phyloP scores from a whole-genome alignment of 495 filamentous ascomycete species.

The Letharia columbiana region DNA sequence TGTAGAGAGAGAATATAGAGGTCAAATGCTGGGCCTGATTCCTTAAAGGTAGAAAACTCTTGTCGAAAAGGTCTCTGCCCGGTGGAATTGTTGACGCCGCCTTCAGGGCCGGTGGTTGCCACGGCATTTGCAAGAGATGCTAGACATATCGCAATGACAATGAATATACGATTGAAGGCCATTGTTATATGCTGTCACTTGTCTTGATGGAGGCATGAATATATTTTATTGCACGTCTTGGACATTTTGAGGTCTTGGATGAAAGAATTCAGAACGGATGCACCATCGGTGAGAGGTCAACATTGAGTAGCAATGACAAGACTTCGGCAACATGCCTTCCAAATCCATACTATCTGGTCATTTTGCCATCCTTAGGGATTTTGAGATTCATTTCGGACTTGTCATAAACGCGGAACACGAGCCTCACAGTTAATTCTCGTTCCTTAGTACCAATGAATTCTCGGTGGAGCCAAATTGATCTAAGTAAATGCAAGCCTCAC shows the following conservation, averaged over 20 bases:
- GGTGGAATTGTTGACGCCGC: slow-evolving; percentile 23
- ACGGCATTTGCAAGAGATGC: slow-evolving; percentile 13
- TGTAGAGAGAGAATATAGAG: slow-evolving; percentile 30
- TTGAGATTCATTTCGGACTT: neutral
- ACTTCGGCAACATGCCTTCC: neutral
- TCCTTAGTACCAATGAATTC: too few species aligned
- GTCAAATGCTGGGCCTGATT: slow-evolving; percentile 29
- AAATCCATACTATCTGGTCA: neutral
- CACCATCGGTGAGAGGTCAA: neutral
- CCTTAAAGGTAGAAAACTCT: slow-evolving; percentile 25
- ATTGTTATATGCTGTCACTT: neutral
- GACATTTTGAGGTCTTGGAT: neutral
- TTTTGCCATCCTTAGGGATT: neutral
- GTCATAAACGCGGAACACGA: too few species aligned
- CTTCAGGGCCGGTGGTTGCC: slow-evolving; percentile 24
- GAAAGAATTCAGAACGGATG: neutral
- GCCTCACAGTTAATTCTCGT: neutral
- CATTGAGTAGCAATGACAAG: neutral
- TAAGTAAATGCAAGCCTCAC: neutral
- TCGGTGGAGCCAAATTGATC: neutral
- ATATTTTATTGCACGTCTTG: neutral
- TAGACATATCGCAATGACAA: slow-evolving; percentile 6
- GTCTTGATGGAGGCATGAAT: neutral
- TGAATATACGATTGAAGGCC: slow-evolving; percentile 1
- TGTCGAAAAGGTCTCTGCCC: slow-evolving; percentile 25